Conservation (phyloP, 2,329 filamentous ascomycete genomes). For the Fusarium dimerum region DNA sequence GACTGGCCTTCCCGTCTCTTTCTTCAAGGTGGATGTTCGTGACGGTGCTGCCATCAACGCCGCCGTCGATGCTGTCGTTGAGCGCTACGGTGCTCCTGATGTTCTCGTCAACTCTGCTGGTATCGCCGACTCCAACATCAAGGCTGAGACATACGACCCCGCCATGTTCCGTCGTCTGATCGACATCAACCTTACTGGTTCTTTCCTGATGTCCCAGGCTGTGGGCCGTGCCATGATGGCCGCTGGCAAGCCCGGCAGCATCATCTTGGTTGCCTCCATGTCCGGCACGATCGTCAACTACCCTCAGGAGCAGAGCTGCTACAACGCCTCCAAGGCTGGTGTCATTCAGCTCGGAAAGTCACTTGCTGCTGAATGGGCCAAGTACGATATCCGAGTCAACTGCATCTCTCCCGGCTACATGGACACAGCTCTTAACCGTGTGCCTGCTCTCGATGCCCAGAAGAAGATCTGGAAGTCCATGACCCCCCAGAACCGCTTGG, state of each 20-base stretch:
- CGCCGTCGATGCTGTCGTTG: slow-evolving; percentile 65
- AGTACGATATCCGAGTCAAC: slow-evolving; percentile 79
- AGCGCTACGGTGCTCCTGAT: slow-evolving; percentile 69
- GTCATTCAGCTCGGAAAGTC: slow-evolving; percentile 79
- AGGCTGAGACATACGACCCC: slow-evolving; percentile 74
- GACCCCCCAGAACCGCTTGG: slow-evolving; percentile 73
- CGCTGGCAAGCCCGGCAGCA: slow-evolving; percentile 69
- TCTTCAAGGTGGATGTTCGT: slow-evolving; percentile 79
- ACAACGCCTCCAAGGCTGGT: slow-evolving; percentile 82
- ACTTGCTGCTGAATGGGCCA: slow-evolving; percentile 82
- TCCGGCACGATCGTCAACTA: slow-evolving; percentile 84
- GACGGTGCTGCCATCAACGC: slow-evolving; percentile 69
- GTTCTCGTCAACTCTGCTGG: slow-evolving; percentile 79
- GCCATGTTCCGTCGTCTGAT: slow-evolving; percentile 77
- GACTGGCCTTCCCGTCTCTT: slow-evolving; percentile 72
- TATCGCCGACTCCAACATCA: slow-evolving; percentile 83
- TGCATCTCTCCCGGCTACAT: slow-evolving; percentile 85
- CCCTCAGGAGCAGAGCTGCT: slow-evolving; percentile 79
- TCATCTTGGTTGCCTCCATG: slow-evolving; percentile 79
- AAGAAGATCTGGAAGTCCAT: slow-evolving; percentile 78
- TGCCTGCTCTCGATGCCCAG: slow-evolving; percentile 75
- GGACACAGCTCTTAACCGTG: slow-evolving; percentile 80
- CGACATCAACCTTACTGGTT: slow-evolving; percentile 80
- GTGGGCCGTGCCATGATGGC: slow-evolving; percentile 73
- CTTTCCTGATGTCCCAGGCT: slow-evolving; percentile 76